Conservation (phyloP, 495 filamentous ascomycete species). For the Copromyces sp. region DNA sequence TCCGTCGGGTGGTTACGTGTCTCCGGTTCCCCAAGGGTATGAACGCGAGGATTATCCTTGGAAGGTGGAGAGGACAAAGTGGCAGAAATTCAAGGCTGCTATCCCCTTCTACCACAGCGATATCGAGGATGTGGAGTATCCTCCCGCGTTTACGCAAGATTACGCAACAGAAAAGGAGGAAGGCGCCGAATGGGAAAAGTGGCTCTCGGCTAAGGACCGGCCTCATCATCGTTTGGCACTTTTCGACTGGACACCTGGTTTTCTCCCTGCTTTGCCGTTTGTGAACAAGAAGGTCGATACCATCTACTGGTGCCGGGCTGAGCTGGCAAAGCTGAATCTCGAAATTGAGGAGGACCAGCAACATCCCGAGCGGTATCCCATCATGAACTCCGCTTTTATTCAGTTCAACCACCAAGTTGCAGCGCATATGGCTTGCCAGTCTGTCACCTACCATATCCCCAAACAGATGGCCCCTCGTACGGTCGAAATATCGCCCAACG, state of each 20-base stretch:
- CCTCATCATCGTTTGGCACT: conserved; percentile 76
- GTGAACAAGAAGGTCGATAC: conserved; percentile 89
- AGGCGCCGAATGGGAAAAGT: conserved; percentile 76
- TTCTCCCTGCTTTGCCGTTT: conserved; percentile 70
- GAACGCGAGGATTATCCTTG: conserved; percentile 32
- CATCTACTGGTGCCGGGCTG: conserved; percentile 82
- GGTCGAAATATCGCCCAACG: conserved; percentile 85
- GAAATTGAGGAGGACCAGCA: conserved; percentile 91
- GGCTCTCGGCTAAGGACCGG: conserved; percentile 69
- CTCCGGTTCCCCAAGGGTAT: conserved; percentile 39
- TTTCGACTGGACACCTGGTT: conserved; percentile 58
- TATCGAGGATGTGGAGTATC: conserved; percentile 49
- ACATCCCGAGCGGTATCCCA: conserved; percentile 74
- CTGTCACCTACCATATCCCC: conserved; percentile 82
- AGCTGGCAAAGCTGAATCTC: conserved; percentile 78
- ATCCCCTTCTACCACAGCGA: conserved; percentile 30
- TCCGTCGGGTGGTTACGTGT: conserved; percentile 41
- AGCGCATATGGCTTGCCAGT: conserved; percentile 95
- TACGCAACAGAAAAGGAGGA: conserved; percentile 52
- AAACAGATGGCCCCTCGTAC: conserved; percentile 89
- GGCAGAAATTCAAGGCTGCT: conserved; percentile 31
- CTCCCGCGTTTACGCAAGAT: conserved; percentile 56
- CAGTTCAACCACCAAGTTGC: conserved; percentile 98
- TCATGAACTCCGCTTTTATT: conserved; percentile 97
- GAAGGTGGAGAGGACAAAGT: conserved; percentile 33